Evolutionary conservation across 768 basidiomycete genomes (phyloP), one percentile per base, ranked within the genome.

Genomic region (Rhizopogon sp.): DNA sequence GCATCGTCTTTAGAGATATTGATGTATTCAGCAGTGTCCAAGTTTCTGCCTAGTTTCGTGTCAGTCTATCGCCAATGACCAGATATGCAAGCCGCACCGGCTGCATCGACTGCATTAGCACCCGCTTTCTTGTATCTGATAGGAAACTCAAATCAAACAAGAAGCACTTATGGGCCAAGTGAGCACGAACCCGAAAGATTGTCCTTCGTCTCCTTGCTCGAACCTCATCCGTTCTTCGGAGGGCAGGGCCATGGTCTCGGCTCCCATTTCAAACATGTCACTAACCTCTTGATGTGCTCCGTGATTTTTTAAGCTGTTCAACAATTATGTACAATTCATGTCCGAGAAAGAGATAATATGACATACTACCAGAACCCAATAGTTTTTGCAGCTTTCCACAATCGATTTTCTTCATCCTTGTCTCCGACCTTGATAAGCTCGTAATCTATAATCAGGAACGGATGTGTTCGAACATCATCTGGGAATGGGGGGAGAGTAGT

Each of bases 1-100:
- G 76, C 83, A 58, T 90, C 87, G 61, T 90, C 86, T 62, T 86
- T 85, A 0, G 85, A 73, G 33, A 88, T 66, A 61, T 87, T 87
- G 56, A 88, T 72, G 66, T 85, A 87, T 61, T 88, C 84, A 4
- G 76, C 74, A 1, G 75, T 75, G 62, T 88, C 85, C 13, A 47
- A 35, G 3, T 6, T 6, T 14, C 5, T 20, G 46, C 31, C 46
- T 47, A 33, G 7, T 2, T 20, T 7, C 17, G 31, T 2, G 17
- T 47, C 4, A 33, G 31, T 33, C 31, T 20, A 20, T 31, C 20
- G 3, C 17, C 1, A 46, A 13, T 35, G 17, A 4, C 17, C 33
- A 0, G 1, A 1, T 8, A 11, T 7, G 17, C 6, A 46, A 47
- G 13, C 20, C n/a, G 3, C 5, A 47, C 86, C 87, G 13, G 72